Conservation (phyloP, 2,329 filamentous ascomycete genomes). For the Ceratocystis huliohia region DNA sequence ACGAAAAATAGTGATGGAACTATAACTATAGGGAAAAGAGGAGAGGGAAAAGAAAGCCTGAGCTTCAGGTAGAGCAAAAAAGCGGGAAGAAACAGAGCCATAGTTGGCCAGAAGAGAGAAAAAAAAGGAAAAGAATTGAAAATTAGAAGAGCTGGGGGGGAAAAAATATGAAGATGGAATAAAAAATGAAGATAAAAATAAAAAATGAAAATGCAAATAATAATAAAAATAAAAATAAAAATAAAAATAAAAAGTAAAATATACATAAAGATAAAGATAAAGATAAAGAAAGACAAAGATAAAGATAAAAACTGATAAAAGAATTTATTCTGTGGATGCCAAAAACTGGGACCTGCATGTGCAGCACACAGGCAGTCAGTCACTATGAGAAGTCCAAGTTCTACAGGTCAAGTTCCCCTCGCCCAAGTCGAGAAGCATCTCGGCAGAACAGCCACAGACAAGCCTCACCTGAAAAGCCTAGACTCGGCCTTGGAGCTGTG, state of each 20-base stretch:
- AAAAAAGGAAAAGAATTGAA: neutral
- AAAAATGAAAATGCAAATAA: no score
- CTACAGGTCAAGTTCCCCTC: no score
- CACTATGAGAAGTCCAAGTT: no score
- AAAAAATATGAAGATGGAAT: neutral
- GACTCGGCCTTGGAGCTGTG: no score
- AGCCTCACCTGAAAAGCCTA: no score
- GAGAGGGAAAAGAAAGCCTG: neutral
- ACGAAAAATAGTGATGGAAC: neutral
- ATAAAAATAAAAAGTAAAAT: neutral
- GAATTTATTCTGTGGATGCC: neutral
- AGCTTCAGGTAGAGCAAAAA: slow-evolving; percentile 6
- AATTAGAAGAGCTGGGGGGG: neutral
- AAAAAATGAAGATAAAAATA: neutral
- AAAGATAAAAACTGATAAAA: neutral
- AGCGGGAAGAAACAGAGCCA: neutral
- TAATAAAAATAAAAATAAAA: neutral
- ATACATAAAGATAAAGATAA: neutral
- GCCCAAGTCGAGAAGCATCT: no score
- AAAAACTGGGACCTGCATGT: slow-evolving; percentile 1
- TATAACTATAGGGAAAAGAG: neutral
- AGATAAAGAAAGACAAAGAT: neutral
- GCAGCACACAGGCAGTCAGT: neutral
- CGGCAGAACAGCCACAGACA: no score
- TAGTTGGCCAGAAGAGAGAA: neutral